Evolutionary conservation across 1,284 basidiomycete genomes (phyloP), one percentile per base, ranked within the genome.

Genomic region (Fomitopsis palustris): DNA sequence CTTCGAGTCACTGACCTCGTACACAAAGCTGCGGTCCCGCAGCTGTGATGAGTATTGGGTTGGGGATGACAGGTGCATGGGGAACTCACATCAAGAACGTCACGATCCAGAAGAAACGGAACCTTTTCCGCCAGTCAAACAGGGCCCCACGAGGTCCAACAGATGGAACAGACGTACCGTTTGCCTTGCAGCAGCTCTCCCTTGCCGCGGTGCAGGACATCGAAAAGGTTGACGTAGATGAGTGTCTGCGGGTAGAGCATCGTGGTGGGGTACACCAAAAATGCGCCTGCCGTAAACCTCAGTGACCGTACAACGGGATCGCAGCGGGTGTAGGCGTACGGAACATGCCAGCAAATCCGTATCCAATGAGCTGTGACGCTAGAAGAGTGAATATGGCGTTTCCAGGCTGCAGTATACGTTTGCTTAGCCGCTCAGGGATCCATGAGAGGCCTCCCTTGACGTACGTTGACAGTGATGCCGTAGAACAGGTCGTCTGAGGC

Each of bases 151-250:
- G 29, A 29, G 25, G 23, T 27, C 25, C 45, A 29, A 12, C 17
- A 27, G 16, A n/a, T 14, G 39, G 12, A n/a, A n/a, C 27, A 6
- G 9, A 35, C 49, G 19, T 35, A 70, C 9, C 82, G 78, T 65
- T 83, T 85, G 67, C 78, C 79, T 65, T 82, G 78, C 12, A 78
- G 62, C 56, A 75, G 57, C 54, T 67, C 60, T 25, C 62, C 73
- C 68, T 81, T 77, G 51, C 79, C 81, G 57, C 80, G 75, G 69
- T 85, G 81, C 29, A 85, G 72, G 5, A 81, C 77, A 61, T 85
- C 80, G 70, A 85, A 81, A 4, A 84, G 74, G 67, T 82, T 78
- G 12, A 81, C 78, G 45, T 76, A 77, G 1, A 79, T 79, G 56
- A 82, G 61, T 23, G 66, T 55, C 61, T 64, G 63, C 31, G 66